Evolutionary conservation across 2,329 filamentous ascomycete genomes (phyloP).

Genomic region (Pseudogymnoascus sp.): DNA sequence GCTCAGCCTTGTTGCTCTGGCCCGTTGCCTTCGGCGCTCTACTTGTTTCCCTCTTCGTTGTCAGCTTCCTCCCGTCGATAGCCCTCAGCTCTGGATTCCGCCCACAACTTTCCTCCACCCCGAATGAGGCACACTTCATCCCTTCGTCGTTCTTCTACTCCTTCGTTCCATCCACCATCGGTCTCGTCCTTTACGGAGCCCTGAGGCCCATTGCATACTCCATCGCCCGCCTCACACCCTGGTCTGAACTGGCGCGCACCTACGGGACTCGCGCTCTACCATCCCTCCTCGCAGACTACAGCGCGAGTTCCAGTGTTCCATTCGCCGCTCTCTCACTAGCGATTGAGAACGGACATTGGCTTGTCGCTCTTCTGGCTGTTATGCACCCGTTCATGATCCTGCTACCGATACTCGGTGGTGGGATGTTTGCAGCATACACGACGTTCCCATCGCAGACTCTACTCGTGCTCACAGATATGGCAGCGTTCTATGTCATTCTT

Average conservation of each 20-base stretch:
- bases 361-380: constrained; percentile 54
- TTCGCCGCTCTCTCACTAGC: constrained; percentile 42
- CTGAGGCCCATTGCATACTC: constrained; percentile 63
- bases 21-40: constrained; percentile 54
- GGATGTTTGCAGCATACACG: constrained; percentile 68
- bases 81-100: constrained; percentile 64
- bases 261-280: constrained; percentile 56
- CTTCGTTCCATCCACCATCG: constrained; percentile 64
- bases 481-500: constrained; percentile 68
- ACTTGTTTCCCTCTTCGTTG: constrained; percentile 64
- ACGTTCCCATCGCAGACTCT: constrained; percentile 42
- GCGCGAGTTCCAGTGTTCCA: constrained; percentile 35
- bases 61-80: constrained; percentile 69
- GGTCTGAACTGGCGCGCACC: constrained; percentile 53
- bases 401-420: constrained; percentile 62
- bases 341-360: constrained; percentile 51
- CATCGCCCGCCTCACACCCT: constrained; percentile 62
- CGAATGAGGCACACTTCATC: constrained; percentile 64
- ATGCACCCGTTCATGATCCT: constrained; percentile 54
- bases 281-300: constrained; percentile 65
- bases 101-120: constrained; percentile 58
- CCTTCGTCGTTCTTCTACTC: constrained; percentile 82
- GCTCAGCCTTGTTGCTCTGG: constrained; percentile 59
- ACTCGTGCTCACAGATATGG: constrained; percentile 65
- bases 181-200: constrained; percentile 59